phyloP scores from a whole-genome alignment of 2,329 filamentous ascomycete genomes.

The Fusarium chlamydosporum region DNA sequence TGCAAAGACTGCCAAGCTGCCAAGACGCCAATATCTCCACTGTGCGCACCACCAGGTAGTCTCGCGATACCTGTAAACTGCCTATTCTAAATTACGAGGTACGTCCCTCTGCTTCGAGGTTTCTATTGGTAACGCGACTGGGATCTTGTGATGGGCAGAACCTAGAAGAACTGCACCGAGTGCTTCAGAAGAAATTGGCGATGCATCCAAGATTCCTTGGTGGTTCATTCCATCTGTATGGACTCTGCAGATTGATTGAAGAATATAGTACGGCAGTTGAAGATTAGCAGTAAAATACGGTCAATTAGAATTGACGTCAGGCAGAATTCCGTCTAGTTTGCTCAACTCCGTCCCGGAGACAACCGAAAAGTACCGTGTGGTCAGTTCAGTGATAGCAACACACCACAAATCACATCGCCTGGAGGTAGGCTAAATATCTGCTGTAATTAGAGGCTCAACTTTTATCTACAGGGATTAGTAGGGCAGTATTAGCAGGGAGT shows the following conservation, averaged over 20 bases:
- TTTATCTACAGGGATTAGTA: conserved; percentile 19
- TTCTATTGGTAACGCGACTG: conserved; percentile 28
- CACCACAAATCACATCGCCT: conserved; percentile 6
- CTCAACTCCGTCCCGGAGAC: conserved; percentile 18
- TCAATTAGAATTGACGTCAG: conserved; percentile 36
- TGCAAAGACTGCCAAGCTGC: conserved; percentile 37
- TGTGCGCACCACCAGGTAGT: conserved; percentile 44
- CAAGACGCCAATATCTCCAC: conserved; percentile 47
- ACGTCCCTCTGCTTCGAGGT: conserved; percentile 7
- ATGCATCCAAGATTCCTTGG: neutral
- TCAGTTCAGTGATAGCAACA: conserved; percentile 33
- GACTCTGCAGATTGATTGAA: neutral
- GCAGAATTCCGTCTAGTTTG: conserved; percentile 27
- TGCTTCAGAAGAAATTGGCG: neutral
- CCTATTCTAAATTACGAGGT: conserved; percentile 20
- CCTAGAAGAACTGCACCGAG: conserved; percentile 12
- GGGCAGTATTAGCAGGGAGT: conserved; percentile 22
- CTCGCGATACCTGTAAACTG: conserved; percentile 21
- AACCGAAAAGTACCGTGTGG: conserved; percentile 26
- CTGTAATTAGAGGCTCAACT: conserved; percentile 29
- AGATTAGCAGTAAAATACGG: conserved; percentile 24
- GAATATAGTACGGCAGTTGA: conserved; percentile 14
- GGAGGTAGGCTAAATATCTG: conserved; percentile 3
- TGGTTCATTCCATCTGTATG: neutral
- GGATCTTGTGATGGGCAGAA: conserved; percentile 27